Evolutionary conservation across 1,139 yeast genomes (phyloP).

Genomic region (Sugiyamaella novakii): DNA sequence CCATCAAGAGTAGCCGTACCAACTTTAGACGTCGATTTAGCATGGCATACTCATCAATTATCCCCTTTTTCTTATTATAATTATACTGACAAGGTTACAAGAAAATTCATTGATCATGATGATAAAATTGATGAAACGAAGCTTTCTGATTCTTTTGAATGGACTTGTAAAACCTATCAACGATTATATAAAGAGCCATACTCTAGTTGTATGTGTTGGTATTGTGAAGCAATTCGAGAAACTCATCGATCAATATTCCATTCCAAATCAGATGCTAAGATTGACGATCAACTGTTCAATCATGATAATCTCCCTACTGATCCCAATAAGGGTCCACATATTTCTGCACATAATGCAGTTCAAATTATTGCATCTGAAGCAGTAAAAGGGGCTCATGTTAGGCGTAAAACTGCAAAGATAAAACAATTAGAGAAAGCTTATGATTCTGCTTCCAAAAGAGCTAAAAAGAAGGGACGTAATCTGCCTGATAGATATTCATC

Average conservation of each 20-base stretch:
- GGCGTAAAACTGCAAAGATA: slow-evolving; percentile 1
- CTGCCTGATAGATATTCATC: neutral
- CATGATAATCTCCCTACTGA: slow-evolving; percentile 14
- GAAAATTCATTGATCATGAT: slow-evolving; percentile 40
- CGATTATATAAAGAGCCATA: slow-evolving; percentile 36
- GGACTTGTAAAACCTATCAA: slow-evolving; percentile 36
- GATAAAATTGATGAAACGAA: slow-evolving; percentile 39
- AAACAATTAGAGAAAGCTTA: slow-evolving; percentile 16
- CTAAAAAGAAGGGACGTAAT: slow-evolving; percentile 18
- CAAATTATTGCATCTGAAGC: slow-evolving; percentile 3
- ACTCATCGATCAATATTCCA: slow-evolving; percentile 15
- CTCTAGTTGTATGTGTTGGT: slow-evolving; percentile 41
- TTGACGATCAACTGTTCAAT: slow-evolving; percentile 2
- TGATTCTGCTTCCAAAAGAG: slow-evolving; percentile 18
- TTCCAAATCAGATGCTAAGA: slow-evolving; percentile 5
- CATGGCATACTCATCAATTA: slow-evolving; percentile 50
- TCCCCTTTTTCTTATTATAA: slow-evolving; percentile 37
- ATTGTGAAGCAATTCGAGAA: slow-evolving; percentile 36
- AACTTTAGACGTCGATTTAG: slow-evolving; percentile 47
- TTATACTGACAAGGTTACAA: slow-evolving; percentile 31
- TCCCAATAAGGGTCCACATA: slow-evolving; percentile 22
- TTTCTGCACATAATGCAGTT: slow-evolving; percentile 31
- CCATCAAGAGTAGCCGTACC: slow-evolving; percentile 40
- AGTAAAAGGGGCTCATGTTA: slow-evolving; percentile 1
- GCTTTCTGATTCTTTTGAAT: slow-evolving; percentile 35